Conservation (phyloP, 805 yeast species). For the Candida railenensis region DNA sequence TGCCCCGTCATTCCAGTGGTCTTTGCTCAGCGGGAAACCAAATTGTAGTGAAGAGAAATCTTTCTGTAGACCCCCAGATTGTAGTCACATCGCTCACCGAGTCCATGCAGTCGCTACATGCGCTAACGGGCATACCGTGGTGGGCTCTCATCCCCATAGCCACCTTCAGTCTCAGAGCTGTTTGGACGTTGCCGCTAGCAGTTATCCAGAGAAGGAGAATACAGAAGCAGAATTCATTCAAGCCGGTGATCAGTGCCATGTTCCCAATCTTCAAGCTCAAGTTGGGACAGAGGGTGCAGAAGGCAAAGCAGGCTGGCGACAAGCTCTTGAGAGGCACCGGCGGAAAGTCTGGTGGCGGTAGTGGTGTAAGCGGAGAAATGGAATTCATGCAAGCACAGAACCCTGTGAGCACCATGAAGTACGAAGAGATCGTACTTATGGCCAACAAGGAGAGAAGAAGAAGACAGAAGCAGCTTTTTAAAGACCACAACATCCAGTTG, state of each 20-base stretch:
- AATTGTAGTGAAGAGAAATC: constrained; percentile 12
- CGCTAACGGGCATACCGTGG: constrained; percentile 74
- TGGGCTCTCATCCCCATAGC: constrained; percentile 72
- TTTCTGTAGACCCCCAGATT: constrained; percentile 31
- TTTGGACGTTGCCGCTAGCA: constrained; percentile 77
- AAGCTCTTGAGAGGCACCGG: constrained; percentile 8
- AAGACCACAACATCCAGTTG: constrained; percentile 62
- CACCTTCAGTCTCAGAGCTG: constrained; percentile 63
- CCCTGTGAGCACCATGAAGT: constrained; percentile 50
- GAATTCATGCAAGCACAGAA: constrained; percentile 14
- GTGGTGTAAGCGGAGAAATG: background rate
- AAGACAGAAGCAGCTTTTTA: constrained; percentile 71
- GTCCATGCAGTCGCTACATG: constrained; percentile 49
- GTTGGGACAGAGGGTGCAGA: constrained; percentile 48
- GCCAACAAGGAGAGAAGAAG: constrained; percentile 76
- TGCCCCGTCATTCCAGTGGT: background rate
- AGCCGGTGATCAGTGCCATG: constrained; percentile 73
- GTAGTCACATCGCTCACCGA: constrained; percentile 33
- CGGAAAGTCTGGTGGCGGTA: background rate
- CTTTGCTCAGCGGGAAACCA: background rate
- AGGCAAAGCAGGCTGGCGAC: constrained; percentile 24
- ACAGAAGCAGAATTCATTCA: constrained; percentile 65
- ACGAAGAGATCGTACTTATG: constrained; percentile 74
- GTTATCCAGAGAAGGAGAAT: constrained; percentile 66
- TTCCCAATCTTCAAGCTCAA: constrained; percentile 68